Conservation (phyloP, 306 rosid genomes). For the apple (Malus domestica) region DNA sequence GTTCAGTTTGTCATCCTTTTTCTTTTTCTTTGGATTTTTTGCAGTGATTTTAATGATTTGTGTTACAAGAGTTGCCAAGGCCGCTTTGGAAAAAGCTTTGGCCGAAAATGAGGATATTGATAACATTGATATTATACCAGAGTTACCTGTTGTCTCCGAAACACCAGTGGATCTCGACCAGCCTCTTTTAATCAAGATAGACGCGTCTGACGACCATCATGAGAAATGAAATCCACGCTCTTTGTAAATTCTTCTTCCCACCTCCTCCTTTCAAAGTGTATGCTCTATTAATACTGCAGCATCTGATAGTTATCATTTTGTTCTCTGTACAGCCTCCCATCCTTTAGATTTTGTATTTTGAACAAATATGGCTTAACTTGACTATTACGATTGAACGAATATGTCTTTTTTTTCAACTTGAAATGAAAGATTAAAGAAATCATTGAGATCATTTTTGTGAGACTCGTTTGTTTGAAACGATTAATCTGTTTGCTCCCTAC, state of each 20-base stretch:
- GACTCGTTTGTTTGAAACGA: background rate
- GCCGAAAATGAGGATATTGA: constrained; percentile 55
- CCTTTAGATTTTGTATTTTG: constrained; percentile 16
- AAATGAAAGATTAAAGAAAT: background rate
- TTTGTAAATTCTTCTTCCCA: constrained; percentile 53
- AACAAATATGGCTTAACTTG: constrained; percentile 15
- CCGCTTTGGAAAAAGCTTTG: constrained; percentile 79
- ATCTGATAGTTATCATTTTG: constrained; percentile 18
- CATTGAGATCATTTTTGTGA: background rate
- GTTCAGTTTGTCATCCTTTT: background rate
- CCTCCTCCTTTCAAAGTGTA: constrained; percentile 14
- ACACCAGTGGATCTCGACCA: constrained; percentile 45
- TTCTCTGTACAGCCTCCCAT: constrained; percentile 27
- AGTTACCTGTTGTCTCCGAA: constrained; percentile 36
- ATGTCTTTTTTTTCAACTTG: background rate
- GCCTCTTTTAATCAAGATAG: constrained; percentile 72
- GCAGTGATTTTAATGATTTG: constrained; percentile 68
- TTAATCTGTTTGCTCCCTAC: background rate
- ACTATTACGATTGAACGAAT: background rate
- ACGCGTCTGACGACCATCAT: constrained; percentile 29
- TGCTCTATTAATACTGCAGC: constrained; percentile 16
- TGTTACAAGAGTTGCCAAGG: constrained; percentile 75
- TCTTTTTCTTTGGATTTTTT: constrained; percentile 18
- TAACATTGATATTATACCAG: constrained; percentile 23
- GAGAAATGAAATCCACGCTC: constrained; percentile 28